Conservation (phyloP, 495 filamentous ascomycete species). For the Penicillium pancosmium region DNA sequence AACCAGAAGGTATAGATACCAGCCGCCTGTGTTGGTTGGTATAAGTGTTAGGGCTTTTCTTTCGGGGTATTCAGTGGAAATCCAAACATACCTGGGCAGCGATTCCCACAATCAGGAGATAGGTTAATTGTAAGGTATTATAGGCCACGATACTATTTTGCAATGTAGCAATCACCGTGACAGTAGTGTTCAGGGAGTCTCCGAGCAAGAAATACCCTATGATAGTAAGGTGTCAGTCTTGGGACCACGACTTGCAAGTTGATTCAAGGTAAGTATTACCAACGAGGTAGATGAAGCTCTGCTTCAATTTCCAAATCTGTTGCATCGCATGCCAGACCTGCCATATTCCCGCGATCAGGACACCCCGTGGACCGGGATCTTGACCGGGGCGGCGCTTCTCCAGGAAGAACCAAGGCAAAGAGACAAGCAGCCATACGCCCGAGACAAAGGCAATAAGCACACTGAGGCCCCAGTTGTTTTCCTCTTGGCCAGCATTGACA, state of each 20-base stretch:
- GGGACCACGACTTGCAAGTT: not conserved
- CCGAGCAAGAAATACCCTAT: slow-evolving; percentile 65
- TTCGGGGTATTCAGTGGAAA: no score
- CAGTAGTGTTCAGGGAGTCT: slow-evolving; percentile 66
- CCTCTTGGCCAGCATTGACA: slow-evolving; percentile 57
- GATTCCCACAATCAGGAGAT: slow-evolving; percentile 65
- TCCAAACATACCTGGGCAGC: slow-evolving; percentile 49
- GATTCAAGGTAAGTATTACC: slow-evolving; percentile 32
- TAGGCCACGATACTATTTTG: slow-evolving; percentile 65
- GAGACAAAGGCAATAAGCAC: slow-evolving; percentile 66
- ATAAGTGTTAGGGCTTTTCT: not conserved
- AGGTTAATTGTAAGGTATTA: slow-evolving; percentile 61
- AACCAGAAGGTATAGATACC: slow-evolving; percentile 66
- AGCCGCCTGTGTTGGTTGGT: slow-evolving; percentile 38
- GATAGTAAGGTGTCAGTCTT: not conserved
- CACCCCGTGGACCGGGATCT: slow-evolving; percentile 45
- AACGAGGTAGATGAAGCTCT: slow-evolving; percentile 64
- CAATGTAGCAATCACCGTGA: slow-evolving; percentile 65
- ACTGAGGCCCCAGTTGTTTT: slow-evolving; percentile 68
- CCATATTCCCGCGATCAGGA: slow-evolving; percentile 59
- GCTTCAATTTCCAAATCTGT: slow-evolving; percentile 65
- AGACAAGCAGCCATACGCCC: slow-evolving; percentile 62
- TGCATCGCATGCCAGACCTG: slow-evolving; percentile 58
- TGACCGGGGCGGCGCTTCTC: slow-evolving; percentile 65
- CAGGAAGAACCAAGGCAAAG: slow-evolving; percentile 64